Evolutionary conservation across 352 stramenopile species (phyloP), one percentile per base, ranked within the genome.

Genomic region (Phytopythium ostracodes): DNA sequence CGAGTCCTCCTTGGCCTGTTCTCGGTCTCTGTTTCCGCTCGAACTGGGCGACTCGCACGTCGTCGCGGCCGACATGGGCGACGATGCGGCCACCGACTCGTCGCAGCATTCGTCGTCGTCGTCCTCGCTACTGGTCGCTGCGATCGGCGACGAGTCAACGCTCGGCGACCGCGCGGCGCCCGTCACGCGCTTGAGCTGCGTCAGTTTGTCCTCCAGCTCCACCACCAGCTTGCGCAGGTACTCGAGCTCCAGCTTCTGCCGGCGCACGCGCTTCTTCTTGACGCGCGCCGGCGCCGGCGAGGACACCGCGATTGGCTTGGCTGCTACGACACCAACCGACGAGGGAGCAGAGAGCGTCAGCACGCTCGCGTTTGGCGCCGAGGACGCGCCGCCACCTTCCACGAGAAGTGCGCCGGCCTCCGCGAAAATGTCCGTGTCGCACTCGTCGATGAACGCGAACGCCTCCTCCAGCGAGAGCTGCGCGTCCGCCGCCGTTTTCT

Each of bases 211-310:
- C 49, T 76, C 66, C 35, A 76, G 52, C 40, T 68, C 71, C 27
- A 38, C 62, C 51, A 80, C 69, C 9, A 72, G 59, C 24, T 63
- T 53, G 18, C 72, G 72, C 42, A 79, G 53, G 38, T 77, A 75
- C 24, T 66, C 50, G 10, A 79, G 67, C 53, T 79, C 72, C 17
- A 68, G 35, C 44, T 72, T 75, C 62, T 75, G 65, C 20, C 66
- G 60, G 22, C 69, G 69, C 31, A 76, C 50, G n/a, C 69, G 69
- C 33, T 76, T 76, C 49, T 73, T 76, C 68, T 72, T 75, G 24
- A 56, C 52, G 31, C 52, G 29, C 31, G 35, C 24, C 25, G 50
- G 50, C 15, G 12, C 47, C 14, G 47, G 25, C 12, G 47, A n/a
- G 8, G 24, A 3, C 4, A 4, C 40, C 40, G 17, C 40, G 17